Base-by-base conservation (phyloP, 2,329 filamentous ascomycete species). In the Phialemonium atrogriseum region DNA sequence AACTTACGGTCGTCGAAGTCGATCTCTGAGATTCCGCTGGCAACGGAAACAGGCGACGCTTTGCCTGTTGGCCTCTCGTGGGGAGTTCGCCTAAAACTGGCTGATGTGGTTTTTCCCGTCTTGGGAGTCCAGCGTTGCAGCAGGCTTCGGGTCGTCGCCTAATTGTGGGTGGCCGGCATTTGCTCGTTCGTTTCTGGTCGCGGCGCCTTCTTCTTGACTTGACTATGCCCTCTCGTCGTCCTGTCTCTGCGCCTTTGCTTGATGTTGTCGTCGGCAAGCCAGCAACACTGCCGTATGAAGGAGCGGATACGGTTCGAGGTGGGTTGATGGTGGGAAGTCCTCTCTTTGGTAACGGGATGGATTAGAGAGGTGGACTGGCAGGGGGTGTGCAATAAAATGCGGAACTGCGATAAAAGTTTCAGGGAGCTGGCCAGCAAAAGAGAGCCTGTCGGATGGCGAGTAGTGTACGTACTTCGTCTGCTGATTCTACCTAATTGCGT, bases 81-180 rank as follows among this genome's bases (percentile, higher is more conserved):
- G 27, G 24, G n/a, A n/a, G n/a, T n/a, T n/a, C n/a, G n/a, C n/a
- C n/a, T 24, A 23, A 27, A 24, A 33, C 32, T 39, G 24, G 35
- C 12, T 28, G 33, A 25, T 30, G 14, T 34, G 19, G 14, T 36
- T 29, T 33, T 36, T 32, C 33, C 28, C 19, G 27, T 27, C 5
- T 12, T 35, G 26, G 18, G 20, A 8, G 33, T 22, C 21, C 14
- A 13, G 36, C 13, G n/a, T 9, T 18, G 30, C 23, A 15, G 25
- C 17, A 20, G 18, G 30, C 13, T 14, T n/a, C n/a, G 15, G 21
- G 25, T 37, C 30, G 29, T 24, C 38, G 41, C 37, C 36, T 44
- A 37, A 41, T 39, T 39, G 35, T 37, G 32, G 38, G 38, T 39
- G 30, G 35, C 32, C 33, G n/a, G n/a, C n/a, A n/a, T n/a, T n/a